Conservation (phyloP, 305 asterid species). For the Fraxinus nigra region DNA sequence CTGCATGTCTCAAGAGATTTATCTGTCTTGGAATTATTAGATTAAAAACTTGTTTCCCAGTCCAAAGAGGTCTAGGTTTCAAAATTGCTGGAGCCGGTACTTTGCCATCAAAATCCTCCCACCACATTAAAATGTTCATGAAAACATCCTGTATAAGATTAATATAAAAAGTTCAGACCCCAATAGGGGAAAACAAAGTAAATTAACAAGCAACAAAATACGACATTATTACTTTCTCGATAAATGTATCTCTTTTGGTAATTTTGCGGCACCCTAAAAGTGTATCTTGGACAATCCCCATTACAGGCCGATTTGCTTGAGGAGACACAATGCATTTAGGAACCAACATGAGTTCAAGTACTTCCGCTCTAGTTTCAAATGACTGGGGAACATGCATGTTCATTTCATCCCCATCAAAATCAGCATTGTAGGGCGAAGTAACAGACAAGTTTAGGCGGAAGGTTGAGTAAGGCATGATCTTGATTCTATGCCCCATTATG, state of each 20-base stretch:
- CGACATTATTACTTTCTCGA: conserved; percentile 64
- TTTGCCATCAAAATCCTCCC: conserved; percentile 99
- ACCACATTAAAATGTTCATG: conserved; percentile 99
- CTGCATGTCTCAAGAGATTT: conserved; percentile 78
- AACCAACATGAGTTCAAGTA: conserved; percentile 95
- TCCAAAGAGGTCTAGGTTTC: conserved; percentile 98
- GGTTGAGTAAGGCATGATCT: conserved; percentile 98
- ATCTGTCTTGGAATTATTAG: conserved; percentile 93
- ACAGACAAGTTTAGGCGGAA: conserved; percentile 94
- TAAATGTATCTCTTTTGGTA: conserved; percentile 94
- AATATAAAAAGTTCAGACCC: not conserved
- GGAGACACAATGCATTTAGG: conserved; percentile 98
- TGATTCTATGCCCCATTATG: conserved; percentile 96
- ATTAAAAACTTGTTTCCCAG: conserved; percentile 96
- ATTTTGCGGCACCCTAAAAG: conserved; percentile 95
- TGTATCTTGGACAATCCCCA: conserved; percentile 98
- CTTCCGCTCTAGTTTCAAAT: conserved; percentile 99
- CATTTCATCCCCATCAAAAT: conserved; percentile 99
- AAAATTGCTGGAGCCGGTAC: conserved; percentile 94
- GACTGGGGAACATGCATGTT: conserved; percentile 99
- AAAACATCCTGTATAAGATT: conserved; percentile 77
- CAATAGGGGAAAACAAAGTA: not conserved
- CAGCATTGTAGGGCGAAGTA: conserved; percentile 99
- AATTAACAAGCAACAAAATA: not conserved
- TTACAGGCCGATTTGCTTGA: conserved; percentile 92